Conservation (phyloP, 2,329 filamentous ascomycete species). For the Colletotrichum melonis region DNA sequence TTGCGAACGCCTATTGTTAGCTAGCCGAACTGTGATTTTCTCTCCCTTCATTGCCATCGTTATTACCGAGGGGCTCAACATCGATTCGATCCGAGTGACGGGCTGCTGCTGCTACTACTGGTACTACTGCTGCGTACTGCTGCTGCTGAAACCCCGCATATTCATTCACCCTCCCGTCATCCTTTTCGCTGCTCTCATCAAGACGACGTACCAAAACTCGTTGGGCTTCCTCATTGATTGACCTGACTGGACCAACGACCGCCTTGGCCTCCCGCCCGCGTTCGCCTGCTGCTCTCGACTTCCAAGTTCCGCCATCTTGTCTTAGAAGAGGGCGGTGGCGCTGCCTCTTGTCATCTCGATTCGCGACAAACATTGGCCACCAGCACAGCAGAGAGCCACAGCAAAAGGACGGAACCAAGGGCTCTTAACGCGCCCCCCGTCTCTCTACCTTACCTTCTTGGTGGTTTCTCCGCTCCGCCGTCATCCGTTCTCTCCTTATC, state of each 20-base stretch:
- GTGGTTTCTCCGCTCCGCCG: conserved; percentile 23
- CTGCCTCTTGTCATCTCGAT: conserved; percentile 25
- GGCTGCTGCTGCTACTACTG: not conserved
- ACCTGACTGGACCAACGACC: not conserved
- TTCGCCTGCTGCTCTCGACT: conserved; percentile 2
- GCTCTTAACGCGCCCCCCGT: conserved; percentile 3
- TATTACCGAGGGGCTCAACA: not conserved
- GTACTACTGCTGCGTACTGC: not conserved
- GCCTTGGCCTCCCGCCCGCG: not conserved
- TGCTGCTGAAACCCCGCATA: conserved; percentile 24
- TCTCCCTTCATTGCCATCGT: not conserved
- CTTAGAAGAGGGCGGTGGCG: conserved; percentile 27
- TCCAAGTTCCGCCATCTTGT: conserved; percentile 20
- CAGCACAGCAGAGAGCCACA: not conserved
- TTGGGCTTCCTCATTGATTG: not conserved
- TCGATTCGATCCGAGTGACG: conserved; percentile 9
- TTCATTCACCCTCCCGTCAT: conserved; percentile 6
- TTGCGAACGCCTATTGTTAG: not conserved
- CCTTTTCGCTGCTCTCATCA: conserved; percentile 12
- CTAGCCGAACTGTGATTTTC: not conserved
- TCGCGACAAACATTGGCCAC: conserved; percentile 25
- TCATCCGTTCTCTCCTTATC: conserved; percentile 29
- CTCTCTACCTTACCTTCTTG: not conserved
- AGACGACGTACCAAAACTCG: not conserved
- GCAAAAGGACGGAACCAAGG: not conserved